Percentiles rank a stretch among this genome's conserved stretches.
These are phyloP conservation scores for Nemania sp. DNA, from an alignment of 2,329 filamentous ascomycete genomes.

Conservation along the genomic window DNA sequence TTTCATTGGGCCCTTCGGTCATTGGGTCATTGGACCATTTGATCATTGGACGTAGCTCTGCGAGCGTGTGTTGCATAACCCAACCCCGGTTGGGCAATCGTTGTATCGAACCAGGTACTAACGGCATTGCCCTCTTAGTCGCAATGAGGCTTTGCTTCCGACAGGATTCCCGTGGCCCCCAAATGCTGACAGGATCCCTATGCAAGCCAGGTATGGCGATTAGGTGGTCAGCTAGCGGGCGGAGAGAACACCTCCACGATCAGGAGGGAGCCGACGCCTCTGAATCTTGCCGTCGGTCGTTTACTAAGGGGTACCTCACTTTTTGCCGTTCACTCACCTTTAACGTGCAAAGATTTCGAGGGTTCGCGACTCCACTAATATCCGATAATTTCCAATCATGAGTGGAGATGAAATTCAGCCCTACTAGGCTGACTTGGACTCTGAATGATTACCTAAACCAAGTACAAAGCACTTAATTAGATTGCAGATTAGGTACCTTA, in stretches of 20 bases:
- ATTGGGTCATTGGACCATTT: too few relatives aligned
- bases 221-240: constrained; percentile 2
- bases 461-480: too few relatives aligned
- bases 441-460: constrained; percentile 17
- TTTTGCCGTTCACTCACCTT: not conserved
- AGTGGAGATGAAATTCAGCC: constrained; percentile 27
- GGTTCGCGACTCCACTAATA: constrained; percentile 9
- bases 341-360: not conserved
- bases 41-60: not conserved
- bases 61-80: not conserved
- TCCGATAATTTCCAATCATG: not conserved
- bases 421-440: constrained; percentile 22
- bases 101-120: constrained; percentile 3
- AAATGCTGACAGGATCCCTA: constrained; percentile 23
- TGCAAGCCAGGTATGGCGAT: not conserved
- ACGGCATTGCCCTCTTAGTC: not conserved
- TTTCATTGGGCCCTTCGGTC: too few relatives aligned
- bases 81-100: not conserved
- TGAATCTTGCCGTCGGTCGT: not conserved
- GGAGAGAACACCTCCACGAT: constrained; percentile 5
- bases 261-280: constrained; percentile 25
- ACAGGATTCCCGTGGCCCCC: constrained; percentile 24
- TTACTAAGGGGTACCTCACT: not conserved
- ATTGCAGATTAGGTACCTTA: too few relatives aligned
- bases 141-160: constrained; percentile 24